phyloP scores from a whole-genome alignment of 768 basidiomycete species.

The Termitomyces sp. region DNA sequence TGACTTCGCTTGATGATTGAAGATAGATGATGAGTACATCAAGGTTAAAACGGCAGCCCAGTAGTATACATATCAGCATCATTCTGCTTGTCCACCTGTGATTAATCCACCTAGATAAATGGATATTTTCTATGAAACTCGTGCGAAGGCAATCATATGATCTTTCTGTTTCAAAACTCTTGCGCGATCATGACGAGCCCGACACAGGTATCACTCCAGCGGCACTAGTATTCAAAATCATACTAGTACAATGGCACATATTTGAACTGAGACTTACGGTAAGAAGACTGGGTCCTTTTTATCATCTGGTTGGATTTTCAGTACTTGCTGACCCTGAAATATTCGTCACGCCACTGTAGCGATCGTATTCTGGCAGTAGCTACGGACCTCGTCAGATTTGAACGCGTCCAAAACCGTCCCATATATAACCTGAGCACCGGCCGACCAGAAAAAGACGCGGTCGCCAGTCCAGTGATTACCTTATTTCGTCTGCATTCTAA shows the following conservation, averaged over 20 bases:
- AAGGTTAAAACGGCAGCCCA: background rate
- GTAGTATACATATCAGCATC: background rate
- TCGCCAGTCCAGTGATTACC: conserved; percentile 15
- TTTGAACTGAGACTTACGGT: conserved; percentile 15
- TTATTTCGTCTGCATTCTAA: background rate
- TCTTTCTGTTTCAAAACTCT: background rate
- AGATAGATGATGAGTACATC: background rate
- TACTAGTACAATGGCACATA: background rate
- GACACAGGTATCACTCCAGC: conserved; percentile 17
- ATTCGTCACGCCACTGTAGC: background rate
- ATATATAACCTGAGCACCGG: conserved; percentile 16
- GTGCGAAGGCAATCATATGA: background rate
- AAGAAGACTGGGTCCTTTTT: conserved; percentile 15
- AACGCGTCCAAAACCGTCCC: conserved; percentile 16
- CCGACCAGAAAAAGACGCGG: conserved; percentile 20
- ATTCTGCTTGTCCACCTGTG: background rate
- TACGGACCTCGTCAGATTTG: conserved; percentile 14
- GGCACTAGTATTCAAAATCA: conserved; percentile 11
- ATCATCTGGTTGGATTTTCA: conserved; percentile 16
- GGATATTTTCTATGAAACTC: background rate
- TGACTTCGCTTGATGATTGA: background rate
- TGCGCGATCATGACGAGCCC: background rate
- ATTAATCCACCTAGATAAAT: background rate
- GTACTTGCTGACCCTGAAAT: conserved; percentile 16
- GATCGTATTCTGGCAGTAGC: background rate